These are phyloP conservation scores for Termitomyces sp. DNA, from an alignment of 768 basidiomycete species.

Conservation along the genomic window DNA sequence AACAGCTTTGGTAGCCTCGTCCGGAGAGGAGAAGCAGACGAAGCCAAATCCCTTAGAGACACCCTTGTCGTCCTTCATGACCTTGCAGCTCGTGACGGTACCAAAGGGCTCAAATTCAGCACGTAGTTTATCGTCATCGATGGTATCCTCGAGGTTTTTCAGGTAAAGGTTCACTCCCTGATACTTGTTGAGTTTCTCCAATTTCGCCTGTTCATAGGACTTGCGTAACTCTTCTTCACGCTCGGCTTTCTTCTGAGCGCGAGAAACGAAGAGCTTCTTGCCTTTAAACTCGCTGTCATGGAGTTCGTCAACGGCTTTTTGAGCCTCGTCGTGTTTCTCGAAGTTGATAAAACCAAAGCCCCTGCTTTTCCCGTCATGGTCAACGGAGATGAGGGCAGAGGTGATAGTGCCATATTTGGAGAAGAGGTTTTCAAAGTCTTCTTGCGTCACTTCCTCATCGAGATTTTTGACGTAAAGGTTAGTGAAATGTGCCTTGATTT, in stretches of 20 bases:
- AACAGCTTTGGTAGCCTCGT: conserved; percentile 98
- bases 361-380: conserved; percentile 89
- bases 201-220: conserved; percentile 91
- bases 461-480: conserved; percentile 99
- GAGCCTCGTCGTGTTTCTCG: conserved; percentile 88
- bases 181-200: conserved; percentile 97
- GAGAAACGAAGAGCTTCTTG: conserved; percentile 89
- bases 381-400: conserved; percentile 78
- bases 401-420: conserved; percentile 74
- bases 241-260: conserved; percentile 98
- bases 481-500: conserved; percentile 96
- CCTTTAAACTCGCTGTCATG: conserved; percentile 83
- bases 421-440: conserved; percentile 86
- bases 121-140: conserved; percentile 96
- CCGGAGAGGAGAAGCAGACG: conserved; percentile 97
- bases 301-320: conserved; percentile 81
- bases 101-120: conserved; percentile 96
- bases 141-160: conserved; percentile 98
- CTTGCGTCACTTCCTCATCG: conserved; percentile 75
- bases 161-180: conserved; percentile 99
- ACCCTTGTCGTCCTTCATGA: conserved; percentile 96
- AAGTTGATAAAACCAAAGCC: conserved; percentile 99
- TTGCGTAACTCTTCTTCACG: conserved; percentile 94
- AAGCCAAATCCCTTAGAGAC: conserved; percentile 97
- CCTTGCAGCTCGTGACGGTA: conserved; percentile 96